Evolutionary conservation across 495 filamentous ascomycete genomes (phyloP), one percentile per base, ranked within the genome.

Genomic region (Patellaria atrata): DNA sequence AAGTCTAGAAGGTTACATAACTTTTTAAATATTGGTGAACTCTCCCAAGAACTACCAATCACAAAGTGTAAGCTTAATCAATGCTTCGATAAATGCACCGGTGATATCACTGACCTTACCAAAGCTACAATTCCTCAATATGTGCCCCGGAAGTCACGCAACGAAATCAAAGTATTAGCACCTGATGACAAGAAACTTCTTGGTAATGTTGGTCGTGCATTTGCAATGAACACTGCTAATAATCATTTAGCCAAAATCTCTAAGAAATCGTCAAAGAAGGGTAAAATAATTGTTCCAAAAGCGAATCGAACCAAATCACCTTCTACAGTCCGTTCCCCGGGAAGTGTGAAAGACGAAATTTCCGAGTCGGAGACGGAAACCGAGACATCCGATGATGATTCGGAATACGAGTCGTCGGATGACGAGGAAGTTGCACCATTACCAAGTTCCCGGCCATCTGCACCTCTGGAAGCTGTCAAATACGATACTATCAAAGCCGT

Each of bases 401-500:
- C 63, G 3, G 63, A 62, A 27, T 60, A 68, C 39, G 66, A 47
- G 16, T 56, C 57, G 55, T 44, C 60, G 56, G 51, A 60, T 19
- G 63, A 68, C 27, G 64, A 71, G 26, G 68, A 77, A 33, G 54
- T 54, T 4, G 70, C 65, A 12, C 68, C 70, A 11, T 42, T 73
- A n/a, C 70, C 75, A 4, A 24, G 43, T 26, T 43, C 43, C 25
- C 62, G 67, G 8, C 68, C 71, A 18, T 62, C 43, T 15, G 67
- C 71, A 31, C 62, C 68, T 2, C 46, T 61, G 22, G 66, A 64
- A 37, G 75, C 66, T 17, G 60, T 68, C 0, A 54, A 67, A 26
- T 81, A 77, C 45, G 76, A 82, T 41, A 58, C 68, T 1, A 60
- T 78, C 17, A 67, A 70, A 48, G 72, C 73, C 14, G 63, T 81